Percentiles rank a stretch among this genome's conserved stretches.
Conservation (phyloP, 768 basidiomycete genomes). For the Mycena haematopus region DNA sequence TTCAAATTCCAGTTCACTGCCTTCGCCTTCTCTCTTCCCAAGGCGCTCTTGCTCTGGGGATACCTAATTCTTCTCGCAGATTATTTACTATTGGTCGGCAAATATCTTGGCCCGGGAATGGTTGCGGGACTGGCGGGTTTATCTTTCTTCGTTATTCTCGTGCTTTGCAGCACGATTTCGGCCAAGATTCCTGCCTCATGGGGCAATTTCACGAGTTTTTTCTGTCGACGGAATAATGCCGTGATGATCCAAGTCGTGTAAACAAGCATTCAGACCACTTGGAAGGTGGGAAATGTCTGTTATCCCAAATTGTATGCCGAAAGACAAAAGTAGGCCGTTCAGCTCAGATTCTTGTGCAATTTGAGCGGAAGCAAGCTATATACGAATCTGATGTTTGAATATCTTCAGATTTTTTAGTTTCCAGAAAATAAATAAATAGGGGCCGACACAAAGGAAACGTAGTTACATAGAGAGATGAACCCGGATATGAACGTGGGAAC, state of each 20-base stretch:
- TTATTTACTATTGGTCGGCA: not conserved
- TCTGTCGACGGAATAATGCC: not conserved
- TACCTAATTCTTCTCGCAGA: conserved; percentile 35
- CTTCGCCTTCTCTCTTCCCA: conserved; percentile 60
- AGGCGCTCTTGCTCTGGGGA: conserved; percentile 58
- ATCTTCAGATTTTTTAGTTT: too few species aligned
- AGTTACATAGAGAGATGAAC: too few species aligned
- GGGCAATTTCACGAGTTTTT: not conserved
- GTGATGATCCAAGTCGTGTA: not conserved
- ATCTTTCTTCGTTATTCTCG: not conserved
- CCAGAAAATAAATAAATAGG: too few species aligned
- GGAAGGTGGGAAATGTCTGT: too few species aligned
- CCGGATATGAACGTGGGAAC: too few species aligned
- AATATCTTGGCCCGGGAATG: not conserved
- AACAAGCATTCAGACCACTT: not conserved
- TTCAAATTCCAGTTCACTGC: conserved; percentile 56
- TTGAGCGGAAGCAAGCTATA: too few species aligned
- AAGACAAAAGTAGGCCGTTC: too few species aligned
- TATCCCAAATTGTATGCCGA: too few species aligned
- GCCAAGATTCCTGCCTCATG: not conserved
- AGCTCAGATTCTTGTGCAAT: too few species aligned
- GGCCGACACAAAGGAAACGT: too few species aligned
- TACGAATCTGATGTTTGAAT: too few species aligned
- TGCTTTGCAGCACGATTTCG: conserved; percentile 2
- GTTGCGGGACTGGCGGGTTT: not conserved